Conservation (phyloP, 192 early-diverging fungal genomes). For the Linderina pennispora region DNA sequence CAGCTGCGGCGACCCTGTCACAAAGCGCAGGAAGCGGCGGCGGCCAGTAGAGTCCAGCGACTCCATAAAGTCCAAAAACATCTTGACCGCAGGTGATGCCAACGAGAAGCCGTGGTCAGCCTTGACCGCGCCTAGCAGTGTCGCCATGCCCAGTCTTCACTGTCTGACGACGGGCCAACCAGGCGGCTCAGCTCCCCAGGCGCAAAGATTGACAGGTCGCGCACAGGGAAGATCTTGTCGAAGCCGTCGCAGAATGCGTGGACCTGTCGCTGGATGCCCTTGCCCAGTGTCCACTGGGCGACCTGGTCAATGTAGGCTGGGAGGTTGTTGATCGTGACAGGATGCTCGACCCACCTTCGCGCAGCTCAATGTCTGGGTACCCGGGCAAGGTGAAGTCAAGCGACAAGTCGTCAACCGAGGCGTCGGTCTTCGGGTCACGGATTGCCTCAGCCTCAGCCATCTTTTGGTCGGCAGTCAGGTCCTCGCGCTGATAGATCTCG, state of each 20-base stretch:
- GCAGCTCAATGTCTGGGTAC: slow-evolving; percentile 62
- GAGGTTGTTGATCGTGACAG: slow-evolving; percentile 80
- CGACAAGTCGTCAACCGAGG: slow-evolving; percentile 54
- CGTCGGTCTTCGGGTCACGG: slow-evolving; percentile 43
- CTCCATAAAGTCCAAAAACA: slow-evolving; percentile 65
- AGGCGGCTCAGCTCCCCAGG: slow-evolving; percentile 65
- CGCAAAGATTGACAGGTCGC: slow-evolving; percentile 63
- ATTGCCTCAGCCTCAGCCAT: slow-evolving; percentile 44
- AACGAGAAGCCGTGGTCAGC: slow-evolving; percentile 80
- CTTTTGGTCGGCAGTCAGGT: slow-evolving; percentile 44
- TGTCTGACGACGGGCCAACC: slow-evolving; percentile 54
- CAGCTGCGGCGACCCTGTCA: slow-evolving; percentile 83
- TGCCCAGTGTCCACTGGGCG: slow-evolving; percentile 55
- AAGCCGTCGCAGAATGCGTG: slow-evolving; percentile 81
- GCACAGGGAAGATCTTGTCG: slow-evolving; percentile 67
- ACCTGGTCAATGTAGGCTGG: slow-evolving; percentile 67
- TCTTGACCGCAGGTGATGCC: slow-evolving; percentile 59
- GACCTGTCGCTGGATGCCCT: slow-evolving; percentile 63
- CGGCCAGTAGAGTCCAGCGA: slow-evolving; percentile 54
- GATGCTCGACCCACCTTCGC: slow-evolving; percentile 54
- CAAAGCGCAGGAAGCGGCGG: slow-evolving; percentile 77
- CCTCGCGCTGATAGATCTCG: slow-evolving; percentile 48
- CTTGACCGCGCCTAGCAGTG: slow-evolving; percentile 64
- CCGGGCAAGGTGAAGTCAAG: slow-evolving; percentile 89
- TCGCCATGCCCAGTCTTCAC: slow-evolving; percentile 72